Percentiles rank a stretch among this genome's conserved stretches.
These are phyloP conservation scores for Fusarium fracticaudum DNA, from an alignment of 2,329 filamentous ascomycete species.

Conservation along the genomic window DNA sequence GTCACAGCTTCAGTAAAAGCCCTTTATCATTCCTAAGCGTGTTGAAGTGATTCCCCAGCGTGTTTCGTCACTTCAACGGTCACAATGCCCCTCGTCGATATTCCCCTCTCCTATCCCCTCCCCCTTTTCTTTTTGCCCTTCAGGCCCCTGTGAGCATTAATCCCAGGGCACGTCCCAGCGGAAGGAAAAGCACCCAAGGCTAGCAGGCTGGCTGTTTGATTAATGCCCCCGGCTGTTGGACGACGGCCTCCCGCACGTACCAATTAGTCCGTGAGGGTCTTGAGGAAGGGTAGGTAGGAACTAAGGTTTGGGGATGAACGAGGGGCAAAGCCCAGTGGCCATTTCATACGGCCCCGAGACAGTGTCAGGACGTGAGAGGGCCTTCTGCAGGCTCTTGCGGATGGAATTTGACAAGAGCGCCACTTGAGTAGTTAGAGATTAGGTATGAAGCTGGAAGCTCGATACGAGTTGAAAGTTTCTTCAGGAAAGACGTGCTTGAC, in stretches of 20 bases:
- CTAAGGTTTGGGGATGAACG: conserved; percentile 22
- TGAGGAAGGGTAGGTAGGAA: conserved; percentile 18
- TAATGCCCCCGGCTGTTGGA: conserved; percentile 38
- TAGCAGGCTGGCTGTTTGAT: conserved; percentile 42
- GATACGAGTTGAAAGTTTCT: not conserved
- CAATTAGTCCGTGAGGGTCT: conserved; percentile 24
- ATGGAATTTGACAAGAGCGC: conserved; percentile 26
- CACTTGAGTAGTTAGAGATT: conserved; percentile 16
- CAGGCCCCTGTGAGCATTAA: conserved; percentile 30
- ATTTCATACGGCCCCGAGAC: conserved; percentile 41
- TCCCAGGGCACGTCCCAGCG: conserved; percentile 35
- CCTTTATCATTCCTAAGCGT: not conserved
- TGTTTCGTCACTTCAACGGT: conserved; percentile 31
- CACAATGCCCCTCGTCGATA: conserved; percentile 14
- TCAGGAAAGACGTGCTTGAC: not conserved
- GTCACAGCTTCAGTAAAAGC: conserved; percentile 1
- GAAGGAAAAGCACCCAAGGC: conserved; percentile 32
- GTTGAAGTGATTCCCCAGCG: conserved; percentile 2
- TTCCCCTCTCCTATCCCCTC: conserved; percentile 18
- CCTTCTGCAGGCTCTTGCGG: conserved; percentile 5
- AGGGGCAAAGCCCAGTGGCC: conserved; percentile 35
- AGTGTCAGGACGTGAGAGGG: conserved; percentile 24
- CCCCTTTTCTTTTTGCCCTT: conserved; percentile 22
- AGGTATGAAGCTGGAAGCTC: not conserved
- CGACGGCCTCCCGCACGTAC: conserved; percentile 39